A percentile compares a stretch with the other conserved stretches of the same genome.
These are phyloP conservation scores for Acacia concinna DNA, from an alignment of 331 rosid species.

Conservation along the genomic window DNA sequence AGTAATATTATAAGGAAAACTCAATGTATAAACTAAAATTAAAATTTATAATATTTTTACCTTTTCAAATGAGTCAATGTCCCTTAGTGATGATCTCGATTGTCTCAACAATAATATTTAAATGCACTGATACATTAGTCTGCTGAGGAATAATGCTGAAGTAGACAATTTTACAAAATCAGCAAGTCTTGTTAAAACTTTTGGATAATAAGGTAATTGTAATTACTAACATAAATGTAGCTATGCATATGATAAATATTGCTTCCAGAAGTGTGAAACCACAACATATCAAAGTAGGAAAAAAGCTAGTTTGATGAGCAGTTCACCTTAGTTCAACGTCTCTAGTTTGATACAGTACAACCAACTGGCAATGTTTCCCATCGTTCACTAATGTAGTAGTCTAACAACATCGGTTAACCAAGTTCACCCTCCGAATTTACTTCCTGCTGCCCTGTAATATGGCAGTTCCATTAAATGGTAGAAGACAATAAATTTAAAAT, in stretches of 20 bases:
- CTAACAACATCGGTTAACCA: constrained; percentile 73
- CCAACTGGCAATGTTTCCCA: constrained; percentile 56
- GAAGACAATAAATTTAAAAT: constrained; percentile 22
- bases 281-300: constrained; percentile 17
- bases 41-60: no score
- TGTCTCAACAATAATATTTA: no score
- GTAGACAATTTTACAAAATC: constrained; percentile 26
- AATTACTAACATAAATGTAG: background rate
- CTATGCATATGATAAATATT: constrained; percentile 5
- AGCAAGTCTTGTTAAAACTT: background rate
- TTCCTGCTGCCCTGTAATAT: constrained; percentile 56
- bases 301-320: constrained; percentile 23
- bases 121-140: constrained; percentile 88
- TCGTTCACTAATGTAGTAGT: constrained; percentile 62
- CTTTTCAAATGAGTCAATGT: no score
- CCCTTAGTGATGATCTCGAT: no score
- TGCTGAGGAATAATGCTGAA: constrained; percentile 95
- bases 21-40: no score
- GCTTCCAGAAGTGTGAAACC: background rate
- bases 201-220: background rate
- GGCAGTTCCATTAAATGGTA: constrained; percentile 33
- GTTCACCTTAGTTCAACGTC: constrained; percentile 80
- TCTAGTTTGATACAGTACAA: constrained; percentile 70
- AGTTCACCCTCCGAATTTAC: constrained; percentile 55
- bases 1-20: no score